Base-by-base conservation (phyloP, 306 rosid genomes). In the Vicia faba region DNA sequence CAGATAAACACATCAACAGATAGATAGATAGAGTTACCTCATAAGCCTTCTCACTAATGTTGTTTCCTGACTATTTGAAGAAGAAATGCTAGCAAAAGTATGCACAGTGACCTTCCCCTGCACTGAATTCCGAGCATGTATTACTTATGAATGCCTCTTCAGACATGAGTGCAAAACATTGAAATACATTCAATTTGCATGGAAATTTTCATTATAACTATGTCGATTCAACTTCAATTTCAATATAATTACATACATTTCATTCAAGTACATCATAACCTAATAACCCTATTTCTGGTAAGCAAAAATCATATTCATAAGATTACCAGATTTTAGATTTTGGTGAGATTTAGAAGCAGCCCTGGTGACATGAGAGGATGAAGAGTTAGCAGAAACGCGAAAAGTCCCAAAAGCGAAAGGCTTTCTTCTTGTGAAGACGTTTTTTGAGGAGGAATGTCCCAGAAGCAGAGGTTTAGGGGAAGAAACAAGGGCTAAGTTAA, bases 41-140 rank as follows among this genome's bases (percentile, higher is more conserved):
- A n/a, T n/a, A n/a, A n/a, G n/a, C n/a, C n/a, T n/a, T n/a, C n/a
- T n/a, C n/a, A n/a, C n/a, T n/a, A n/a, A n/a, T 53, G 97, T 79
- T 48, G 96, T 79, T 66, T 80, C 88, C 68, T 77, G 77, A 74
- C 66, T 72, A 26, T 54, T 85, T 36, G 97, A 83, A 50, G 93
- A 87, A 80, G 96, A 84, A 75, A 90, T 75, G 75, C 95, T 80
- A 5, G 97, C 96, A 72, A 93, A 93, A 36, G 11, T 76, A 16
- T 65, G 71, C 75, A 33, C 56, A 61, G 26, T 61, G 73, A 77
- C 67, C 84, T 73, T 89, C 66, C 66, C 85, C 83, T 64, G 79
- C 85, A 66, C 78, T 75, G 83, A 73, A 75, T 60, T 23, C 61
- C 5, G 60, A 67, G 18, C 68, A 64, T 19, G 39, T 57, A 49